Evolutionary conservation across 2,329 filamentous ascomycete genomes (phyloP).

Genomic region (Diaporthe aspalathi): DNA sequence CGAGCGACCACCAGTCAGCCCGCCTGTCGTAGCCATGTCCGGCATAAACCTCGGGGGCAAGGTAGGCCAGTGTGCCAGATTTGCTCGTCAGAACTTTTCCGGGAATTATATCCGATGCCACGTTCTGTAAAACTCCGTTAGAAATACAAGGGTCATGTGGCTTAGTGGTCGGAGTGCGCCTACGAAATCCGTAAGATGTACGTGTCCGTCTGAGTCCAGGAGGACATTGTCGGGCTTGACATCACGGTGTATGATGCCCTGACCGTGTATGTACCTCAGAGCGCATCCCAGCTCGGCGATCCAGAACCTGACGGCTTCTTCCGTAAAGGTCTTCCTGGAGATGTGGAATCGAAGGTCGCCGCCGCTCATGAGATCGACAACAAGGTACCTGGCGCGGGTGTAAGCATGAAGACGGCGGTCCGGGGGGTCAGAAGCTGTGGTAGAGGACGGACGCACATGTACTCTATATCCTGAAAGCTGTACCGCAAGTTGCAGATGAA

Average conservation of each 20-base stretch:
- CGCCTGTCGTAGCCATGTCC: slow-evolving; percentile 90
- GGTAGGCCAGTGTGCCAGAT: slow-evolving; percentile 94
- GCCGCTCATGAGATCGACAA: slow-evolving; percentile 98
- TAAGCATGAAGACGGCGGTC: slow-evolving; percentile 31
- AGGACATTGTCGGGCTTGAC: slow-evolving; percentile 94
- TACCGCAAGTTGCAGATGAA: slow-evolving; percentile 99
- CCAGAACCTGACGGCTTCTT: slow-evolving; percentile 97
- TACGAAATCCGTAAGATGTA: slow-evolving; percentile 98
- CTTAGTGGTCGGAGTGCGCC: slow-evolving; percentile 49
- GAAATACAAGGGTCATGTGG: slow-evolving; percentile 40
- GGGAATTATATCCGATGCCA: slow-evolving; percentile 90
- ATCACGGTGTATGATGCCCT: slow-evolving; percentile 91
- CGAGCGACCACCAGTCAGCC: slow-evolving; percentile 98
- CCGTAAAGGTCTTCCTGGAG: slow-evolving; percentile 96
- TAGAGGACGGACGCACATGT: slow-evolving; percentile 77
- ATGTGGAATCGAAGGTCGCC: slow-evolving; percentile 98
- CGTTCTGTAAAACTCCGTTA: slow-evolving; percentile 75
- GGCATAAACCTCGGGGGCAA: slow-evolving; percentile 94
- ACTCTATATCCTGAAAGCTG: slow-evolving; percentile 99
- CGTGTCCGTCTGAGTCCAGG: slow-evolving; percentile 88
- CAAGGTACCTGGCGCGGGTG: slow-evolving; percentile 78
- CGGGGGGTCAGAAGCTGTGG: background rate
- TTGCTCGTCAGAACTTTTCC: slow-evolving; percentile 91
- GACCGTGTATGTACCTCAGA: slow-evolving; percentile 84
- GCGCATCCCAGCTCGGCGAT: slow-evolving; percentile 94